Base-by-base conservation (phyloP, 495 filamentous ascomycete genomes). In the Pyrenopolyporus hunteri region DNA sequence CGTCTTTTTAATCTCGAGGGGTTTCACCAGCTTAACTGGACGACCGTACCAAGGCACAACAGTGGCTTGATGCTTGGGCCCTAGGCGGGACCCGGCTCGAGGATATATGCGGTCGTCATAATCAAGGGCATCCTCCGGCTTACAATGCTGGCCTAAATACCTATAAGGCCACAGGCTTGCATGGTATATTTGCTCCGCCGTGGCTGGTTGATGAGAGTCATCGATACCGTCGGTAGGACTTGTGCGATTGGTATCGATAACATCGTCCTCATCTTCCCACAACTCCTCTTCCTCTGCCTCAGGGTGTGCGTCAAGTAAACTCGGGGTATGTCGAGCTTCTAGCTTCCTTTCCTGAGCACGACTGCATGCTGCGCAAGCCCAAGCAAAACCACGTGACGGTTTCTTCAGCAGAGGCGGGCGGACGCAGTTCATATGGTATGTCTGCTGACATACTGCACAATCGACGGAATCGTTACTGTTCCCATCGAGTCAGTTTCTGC, bases 341-440 rank as follows among this genome's bases (percentile, higher is more conserved):
- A 97, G 79, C 73, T 90, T 95, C 48, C 89, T 86, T 75, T 98
- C 95, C 63, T 96, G 93, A 19, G 89, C 92, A 63, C 92, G 88
- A 70, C 91, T 96, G 75, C 94, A 99, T 51, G 94, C 88, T 19
- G 90, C 94, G 74, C 94, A 99, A 11, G 94, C 90, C 94, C 94
- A 99, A 6, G 91, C 94, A 77, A 99, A 99, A 32, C 94, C 94
- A 73, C 94, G 88, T 39, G 94, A 96, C 14, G 94, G 94, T 76
- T 99, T 99, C 73, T 97, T 98, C 32, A 92, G 85, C 55, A 99
- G 73, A 31, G 90, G 91, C 26, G 94, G 94, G 51, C 88, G 89
- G 40, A 99, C 95, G 70, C 94, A 99, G 69, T 89, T 90, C 94
- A 99, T 97, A 76, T 99, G 94, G 77, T 97, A 99, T 6, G 93